Conservation (phyloP, 2,329 filamentous ascomycete genomes). For the Fusarium sp. region DNA sequence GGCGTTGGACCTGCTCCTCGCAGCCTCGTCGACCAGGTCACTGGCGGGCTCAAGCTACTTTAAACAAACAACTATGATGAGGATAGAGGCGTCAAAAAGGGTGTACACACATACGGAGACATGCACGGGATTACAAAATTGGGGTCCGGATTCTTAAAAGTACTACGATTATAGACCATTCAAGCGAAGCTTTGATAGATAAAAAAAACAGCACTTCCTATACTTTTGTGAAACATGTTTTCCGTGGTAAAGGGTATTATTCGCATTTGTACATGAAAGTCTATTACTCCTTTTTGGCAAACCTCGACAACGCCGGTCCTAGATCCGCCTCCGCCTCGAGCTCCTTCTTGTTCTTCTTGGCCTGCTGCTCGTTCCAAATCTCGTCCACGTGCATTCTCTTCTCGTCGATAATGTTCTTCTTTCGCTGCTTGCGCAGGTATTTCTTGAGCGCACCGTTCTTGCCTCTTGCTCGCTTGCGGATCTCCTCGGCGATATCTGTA, state of each 20-base stretch:
- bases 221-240: background rate
- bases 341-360: constrained; percentile 72
- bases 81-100: background rate
- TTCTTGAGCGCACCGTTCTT: constrained; percentile 91
- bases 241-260: constrained; percentile 46
- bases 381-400: constrained; percentile 89
- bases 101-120: constrained; percentile 11
- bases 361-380: constrained; percentile 78
- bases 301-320: constrained; percentile 87
- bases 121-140: constrained; percentile 18
- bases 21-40: constrained; percentile 87
- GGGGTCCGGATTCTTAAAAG: constrained; percentile 30
- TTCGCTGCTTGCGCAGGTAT: constrained; percentile 90
- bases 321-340: constrained; percentile 77
- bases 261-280: constrained; percentile 35
- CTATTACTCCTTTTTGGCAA: constrained; percentile 75
- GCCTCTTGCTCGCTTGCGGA: constrained; percentile 83
- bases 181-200: constrained; percentile 22
- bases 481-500: constrained; percentile 68
- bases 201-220: constrained; percentile 2
- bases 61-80: constrained; percentile 55
- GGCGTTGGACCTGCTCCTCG: constrained; percentile 86
- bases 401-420: constrained; percentile 96
- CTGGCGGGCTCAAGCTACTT: constrained; percentile 84
- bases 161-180: constrained; percentile 29